Base-by-base conservation (phyloP, 495 filamentous ascomycete species). In the Hapsidospora chrysogenum region DNA sequence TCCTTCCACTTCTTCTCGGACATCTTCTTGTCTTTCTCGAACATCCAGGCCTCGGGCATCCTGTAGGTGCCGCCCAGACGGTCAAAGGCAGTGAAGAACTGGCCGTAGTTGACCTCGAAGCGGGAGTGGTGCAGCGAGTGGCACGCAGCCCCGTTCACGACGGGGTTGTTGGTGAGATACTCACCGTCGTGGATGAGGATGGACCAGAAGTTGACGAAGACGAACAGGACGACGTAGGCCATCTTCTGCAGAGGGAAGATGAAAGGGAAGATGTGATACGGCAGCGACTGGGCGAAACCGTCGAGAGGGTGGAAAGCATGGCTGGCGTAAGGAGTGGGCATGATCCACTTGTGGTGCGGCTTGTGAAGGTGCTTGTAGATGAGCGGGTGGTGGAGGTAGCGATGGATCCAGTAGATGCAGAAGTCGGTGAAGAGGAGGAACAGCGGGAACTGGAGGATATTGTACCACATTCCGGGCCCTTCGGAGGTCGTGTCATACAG, bases 301-400 rank as follows among this genome's bases (percentile, higher is more conserved):
- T 96, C 87, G 25, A 94, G 45, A 1, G 87, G 89, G 63, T 96
- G 86, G 70, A 96, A 95, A 35, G 87, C 87, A 60, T 92, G 78
- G 35, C 74, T 78, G 9, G 87, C 89, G 53, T 69, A 95, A 9
- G 87, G 87, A 5, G 85, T 93, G 4, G 89, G 89, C 84, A 95
- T 92, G 59, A 96, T 94, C 89, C 87, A 95, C 62, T 93, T 94
- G 74, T 96, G 87, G 63, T 96, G 89, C 34, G 83, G 78, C 68
- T 96, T 96, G 69, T 96, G 87, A 15, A 96, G 70, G 31, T 58
- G 61, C 63, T 82, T 87, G 72, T 95, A 96, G 33, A 94, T 53
- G 32, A 56, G 44, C 4, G 82, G 80, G 54, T 85, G 78, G 60
- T 96, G 87, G 41, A 93, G 64, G 31, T 74, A 80, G 33, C 89